Evolutionary conservation across 2,329 filamentous ascomycete species (phyloP).

Genomic region (Colletotrichum horii): DNA sequence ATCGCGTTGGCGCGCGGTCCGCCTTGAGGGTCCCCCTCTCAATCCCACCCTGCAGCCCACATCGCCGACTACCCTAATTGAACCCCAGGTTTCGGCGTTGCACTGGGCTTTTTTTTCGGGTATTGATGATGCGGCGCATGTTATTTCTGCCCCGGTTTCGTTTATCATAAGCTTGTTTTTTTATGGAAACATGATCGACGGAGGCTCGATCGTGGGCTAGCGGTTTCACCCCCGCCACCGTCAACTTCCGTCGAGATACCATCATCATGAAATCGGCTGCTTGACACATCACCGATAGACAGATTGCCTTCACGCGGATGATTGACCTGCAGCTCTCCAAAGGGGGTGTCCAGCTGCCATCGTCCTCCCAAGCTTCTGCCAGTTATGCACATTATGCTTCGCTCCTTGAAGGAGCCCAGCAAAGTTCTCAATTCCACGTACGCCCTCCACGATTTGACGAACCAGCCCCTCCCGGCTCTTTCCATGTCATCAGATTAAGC

Average conservation of each 20-base stretch:
- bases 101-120: not conserved
- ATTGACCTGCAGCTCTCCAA: not conserved
- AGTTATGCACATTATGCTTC: not conserved
- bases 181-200: not conserved
- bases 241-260: not conserved
- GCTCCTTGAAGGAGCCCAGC: not conserved
- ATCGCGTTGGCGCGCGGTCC: not conserved
- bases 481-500: not conserved
- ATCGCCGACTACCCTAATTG: not conserved
- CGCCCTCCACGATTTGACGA: not conserved
- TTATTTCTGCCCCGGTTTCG: not conserved
- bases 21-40: not conserved
- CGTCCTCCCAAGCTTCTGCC: not conserved
- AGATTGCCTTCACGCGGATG: too few relatives aligned
- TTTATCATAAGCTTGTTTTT: not conserved
- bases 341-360: not conserved
- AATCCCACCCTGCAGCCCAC: not conserved
- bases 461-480: not conserved
- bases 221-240: not conserved
- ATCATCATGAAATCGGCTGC: not conserved
- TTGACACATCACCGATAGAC: not conserved
- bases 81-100: not conserved
- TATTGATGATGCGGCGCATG: not conserved
- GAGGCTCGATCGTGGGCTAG: not conserved
- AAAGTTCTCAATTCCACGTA: not conserved